Evolutionary conservation across 2,329 filamentous ascomycete species (phyloP).

Genomic region (Colletotrichum viniferum): DNA sequence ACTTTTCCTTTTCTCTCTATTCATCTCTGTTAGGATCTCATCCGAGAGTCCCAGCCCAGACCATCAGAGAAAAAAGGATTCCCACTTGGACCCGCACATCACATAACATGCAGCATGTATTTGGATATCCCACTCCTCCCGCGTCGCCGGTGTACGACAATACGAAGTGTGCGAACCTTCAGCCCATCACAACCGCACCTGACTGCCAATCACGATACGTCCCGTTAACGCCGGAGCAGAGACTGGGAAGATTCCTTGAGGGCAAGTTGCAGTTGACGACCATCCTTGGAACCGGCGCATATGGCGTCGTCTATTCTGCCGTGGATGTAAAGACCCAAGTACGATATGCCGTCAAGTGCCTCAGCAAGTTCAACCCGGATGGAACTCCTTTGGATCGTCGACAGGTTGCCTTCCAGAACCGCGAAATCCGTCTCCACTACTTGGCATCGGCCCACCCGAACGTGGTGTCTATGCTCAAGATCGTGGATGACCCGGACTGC

Average conservation of each 20-base stretch:
- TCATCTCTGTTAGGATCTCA: conserved; percentile 16
- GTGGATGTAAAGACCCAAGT: conserved; percentile 81
- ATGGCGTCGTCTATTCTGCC: conserved; percentile 94
- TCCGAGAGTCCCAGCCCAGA: conserved; percentile 24
- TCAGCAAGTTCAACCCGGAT: conserved; percentile 85
- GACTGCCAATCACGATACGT: conserved; percentile 51
- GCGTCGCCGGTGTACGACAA: conserved; percentile 60
- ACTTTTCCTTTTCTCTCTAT: conserved; percentile 27
- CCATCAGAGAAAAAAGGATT: conserved; percentile 6
- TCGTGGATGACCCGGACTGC: conserved; percentile 89
- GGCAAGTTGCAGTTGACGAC: conserved; percentile 82
- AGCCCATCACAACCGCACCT: conserved; percentile 36
- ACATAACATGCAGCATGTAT: conserved; percentile 65
- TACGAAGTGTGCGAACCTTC: conserved; percentile 47
- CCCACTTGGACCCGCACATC: conserved; percentile 32
- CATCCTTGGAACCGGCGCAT: conserved; percentile 91
- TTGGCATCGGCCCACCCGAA: conserved; percentile 87
- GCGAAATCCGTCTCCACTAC: conserved; percentile 92
- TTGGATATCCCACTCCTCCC: conserved; percentile 63
- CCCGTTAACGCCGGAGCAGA: conserved; percentile 77
- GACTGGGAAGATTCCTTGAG: conserved; percentile 83
- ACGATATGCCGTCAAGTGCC: conserved; percentile 93
- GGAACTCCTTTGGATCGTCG: conserved; percentile 77
- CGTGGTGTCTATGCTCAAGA: conserved; percentile 91
- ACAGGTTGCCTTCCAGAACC: conserved; percentile 87